A percentile compares a stretch with the other conserved stretches of the same genome.
Evolutionary conservation across 176 grass and related monocot species (phyloP).

Genomic region (Oryza nivara): DNA sequence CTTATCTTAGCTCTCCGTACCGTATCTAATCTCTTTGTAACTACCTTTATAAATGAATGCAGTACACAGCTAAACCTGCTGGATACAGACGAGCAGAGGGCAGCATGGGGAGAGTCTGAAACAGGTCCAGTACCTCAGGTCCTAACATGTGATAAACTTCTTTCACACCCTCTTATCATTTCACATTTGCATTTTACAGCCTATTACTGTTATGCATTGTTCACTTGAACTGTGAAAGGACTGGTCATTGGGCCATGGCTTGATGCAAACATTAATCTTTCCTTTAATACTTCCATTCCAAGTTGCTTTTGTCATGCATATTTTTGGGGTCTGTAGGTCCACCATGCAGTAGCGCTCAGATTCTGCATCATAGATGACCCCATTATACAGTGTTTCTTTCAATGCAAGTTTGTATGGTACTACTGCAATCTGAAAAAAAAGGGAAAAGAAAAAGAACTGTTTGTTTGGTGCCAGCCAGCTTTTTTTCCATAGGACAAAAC

Average conservation of each 20-base stretch:
- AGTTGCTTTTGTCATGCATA: not conserved
- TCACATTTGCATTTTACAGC: not conserved
- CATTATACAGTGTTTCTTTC: constrained; percentile 22
- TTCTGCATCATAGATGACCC: not conserved
- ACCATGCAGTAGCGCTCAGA: not conserved
- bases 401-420: constrained; percentile 10
- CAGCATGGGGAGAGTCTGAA: not conserved
- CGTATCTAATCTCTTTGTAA: not conserved
- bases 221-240: not conserved
- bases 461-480: not conserved
- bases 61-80: not conserved
- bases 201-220: not conserved
- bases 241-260: not conserved
- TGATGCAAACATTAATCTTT: not conserved
- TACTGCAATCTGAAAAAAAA: not conserved
- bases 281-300: constrained; percentile 4
- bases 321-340: not conserved
- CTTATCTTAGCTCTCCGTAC: not conserved
- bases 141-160: not conserved
- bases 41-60: not conserved
- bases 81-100: not conserved
- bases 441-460: not conserved
- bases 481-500: not conserved
- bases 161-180: not conserved
- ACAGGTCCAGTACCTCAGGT: not conserved